A percentile compares a stretch with the other conserved stretches of the same genome.
Evolutionary conservation across 31 red algal genomes (phyloP).

Genomic region (Bonnemaisonia californica): DNA sequence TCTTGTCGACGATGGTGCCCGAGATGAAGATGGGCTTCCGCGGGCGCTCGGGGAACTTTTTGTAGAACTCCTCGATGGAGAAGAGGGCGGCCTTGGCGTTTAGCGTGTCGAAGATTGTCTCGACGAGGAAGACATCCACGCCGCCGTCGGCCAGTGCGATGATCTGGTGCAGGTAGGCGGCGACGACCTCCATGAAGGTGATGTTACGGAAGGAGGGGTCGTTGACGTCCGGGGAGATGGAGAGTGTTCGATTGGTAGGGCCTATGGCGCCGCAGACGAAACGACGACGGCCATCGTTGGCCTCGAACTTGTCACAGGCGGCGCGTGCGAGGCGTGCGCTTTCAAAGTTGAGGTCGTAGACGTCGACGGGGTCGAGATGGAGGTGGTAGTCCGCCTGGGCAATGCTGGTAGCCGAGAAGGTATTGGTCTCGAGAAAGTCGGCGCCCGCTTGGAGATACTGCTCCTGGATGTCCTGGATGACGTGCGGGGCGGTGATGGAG

Average conservation of each 20-base stretch:
- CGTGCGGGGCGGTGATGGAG: constrained; percentile 83
- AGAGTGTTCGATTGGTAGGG: constrained; percentile 87
- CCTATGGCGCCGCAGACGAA: constrained; percentile 90
- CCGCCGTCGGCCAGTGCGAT: constrained; percentile 64
- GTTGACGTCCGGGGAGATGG: constrained; percentile 87
- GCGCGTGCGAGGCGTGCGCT: constrained; percentile 62
- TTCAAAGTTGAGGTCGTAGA: constrained; percentile 85
- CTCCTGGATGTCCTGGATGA: constrained; percentile 91
- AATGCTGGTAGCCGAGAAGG: constrained; percentile 87
- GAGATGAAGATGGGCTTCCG: constrained; percentile 81
- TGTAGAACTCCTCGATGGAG: constrained; percentile 83
- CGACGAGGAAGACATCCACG: constrained; percentile 83
- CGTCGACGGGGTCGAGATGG: constrained; percentile 79
- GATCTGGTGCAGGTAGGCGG: constrained; percentile 80
- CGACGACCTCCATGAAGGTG: constrained; percentile 82
- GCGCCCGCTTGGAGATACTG: constrained; percentile 80
- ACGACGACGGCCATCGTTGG: constrained; percentile 46
- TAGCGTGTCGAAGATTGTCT: constrained; percentile 96
- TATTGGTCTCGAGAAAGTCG: constrained; percentile 94
- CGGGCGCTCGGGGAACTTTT: constrained; percentile 29
- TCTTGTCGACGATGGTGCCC: constrained; percentile 89
- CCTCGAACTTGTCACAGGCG: constrained; percentile 67
- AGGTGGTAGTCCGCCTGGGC: constrained; percentile 92
- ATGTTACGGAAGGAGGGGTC: constrained; percentile 87
- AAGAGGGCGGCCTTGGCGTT: constrained; percentile 93